A percentile compares a stretch with the other conserved stretches of the same genome.
Evolutionary conservation across 2,329 filamentous ascomycete species (phyloP).

Genomic region (Claviceps cyperi): DNA sequence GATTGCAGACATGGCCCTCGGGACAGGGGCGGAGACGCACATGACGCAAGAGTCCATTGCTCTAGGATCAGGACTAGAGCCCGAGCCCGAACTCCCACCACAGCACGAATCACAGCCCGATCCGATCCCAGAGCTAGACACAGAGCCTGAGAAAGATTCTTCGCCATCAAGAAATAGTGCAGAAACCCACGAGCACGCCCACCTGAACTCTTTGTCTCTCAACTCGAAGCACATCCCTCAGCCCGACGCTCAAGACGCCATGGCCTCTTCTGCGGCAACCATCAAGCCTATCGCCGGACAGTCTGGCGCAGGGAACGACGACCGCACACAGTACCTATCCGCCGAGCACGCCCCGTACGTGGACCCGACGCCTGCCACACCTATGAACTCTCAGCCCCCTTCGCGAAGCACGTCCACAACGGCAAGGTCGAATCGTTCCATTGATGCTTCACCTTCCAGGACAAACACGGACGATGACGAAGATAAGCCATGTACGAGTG

Average conservation of each 20-base stretch:
- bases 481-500: slow-evolving; percentile 40
- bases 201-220: background rate
- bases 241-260: slow-evolving; percentile 14
- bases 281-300: slow-evolving; percentile 30
- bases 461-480: slow-evolving; percentile 43
- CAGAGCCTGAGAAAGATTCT: background rate
- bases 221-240: slow-evolving; percentile 15
- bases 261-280: slow-evolving; percentile 34
- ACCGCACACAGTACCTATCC: slow-evolving; percentile 27
- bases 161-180: background rate
- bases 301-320: slow-evolving; percentile 19
- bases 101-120: too few relatives aligned
- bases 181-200: background rate
- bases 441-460: slow-evolving; percentile 36
- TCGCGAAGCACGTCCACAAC: slow-evolving; percentile 45
- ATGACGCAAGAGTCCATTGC: background rate
- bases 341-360: slow-evolving; percentile 35
- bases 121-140: background rate
- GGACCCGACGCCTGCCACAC: slow-evolving; percentile 44
- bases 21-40: background rate
- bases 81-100: background rate
- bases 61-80: background rate
- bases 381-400: slow-evolving; percentile 37
- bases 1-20: background rate
- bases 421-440: slow-evolving; percentile 29